phyloP scores from a whole-genome alignment of 345 rosid genomes.

The Salix udensis region DNA sequence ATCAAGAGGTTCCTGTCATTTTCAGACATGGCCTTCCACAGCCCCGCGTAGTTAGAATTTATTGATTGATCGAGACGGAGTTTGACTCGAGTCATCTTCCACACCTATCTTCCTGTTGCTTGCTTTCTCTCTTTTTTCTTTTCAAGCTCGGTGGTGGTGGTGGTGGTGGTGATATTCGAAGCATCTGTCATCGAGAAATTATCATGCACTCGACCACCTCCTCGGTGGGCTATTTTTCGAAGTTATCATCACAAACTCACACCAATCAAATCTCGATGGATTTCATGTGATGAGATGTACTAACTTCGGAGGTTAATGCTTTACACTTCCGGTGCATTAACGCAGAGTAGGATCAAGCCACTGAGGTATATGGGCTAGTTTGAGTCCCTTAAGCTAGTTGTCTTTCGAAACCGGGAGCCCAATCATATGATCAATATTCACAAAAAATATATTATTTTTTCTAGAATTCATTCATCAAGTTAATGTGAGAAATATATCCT shows the following conservation, averaged over 20 bases:
- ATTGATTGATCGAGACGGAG: neutral
- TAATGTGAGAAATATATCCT: too few relatives aligned
- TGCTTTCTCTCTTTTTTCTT: neutral
- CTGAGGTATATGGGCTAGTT: neutral
- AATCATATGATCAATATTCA: too few relatives aligned
- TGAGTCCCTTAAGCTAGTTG: neutral
- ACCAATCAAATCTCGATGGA: neutral
- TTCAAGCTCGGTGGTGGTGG: neutral
- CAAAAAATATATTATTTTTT: too few relatives aligned
- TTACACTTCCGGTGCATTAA: neutral
- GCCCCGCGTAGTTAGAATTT: neutral
- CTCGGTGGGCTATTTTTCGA: too few relatives aligned
- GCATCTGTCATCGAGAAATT: neutral
- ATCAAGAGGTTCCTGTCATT: neutral
- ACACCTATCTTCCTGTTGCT: neutral
- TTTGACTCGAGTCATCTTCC: neutral
- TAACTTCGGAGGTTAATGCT: neutral
- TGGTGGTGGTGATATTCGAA: neutral
- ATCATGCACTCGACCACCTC: neutral
- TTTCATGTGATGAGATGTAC: neutral
- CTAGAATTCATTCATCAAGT: too few relatives aligned
- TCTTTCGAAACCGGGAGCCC: neutral
- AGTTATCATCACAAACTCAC: neutral
- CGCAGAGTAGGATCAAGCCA: neutral
- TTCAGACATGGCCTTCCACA: neutral